These are phyloP conservation scores for Debaryomyces castellii DNA, from an alignment of 805 yeast genomes.

Conservation along the genomic window DNA sequence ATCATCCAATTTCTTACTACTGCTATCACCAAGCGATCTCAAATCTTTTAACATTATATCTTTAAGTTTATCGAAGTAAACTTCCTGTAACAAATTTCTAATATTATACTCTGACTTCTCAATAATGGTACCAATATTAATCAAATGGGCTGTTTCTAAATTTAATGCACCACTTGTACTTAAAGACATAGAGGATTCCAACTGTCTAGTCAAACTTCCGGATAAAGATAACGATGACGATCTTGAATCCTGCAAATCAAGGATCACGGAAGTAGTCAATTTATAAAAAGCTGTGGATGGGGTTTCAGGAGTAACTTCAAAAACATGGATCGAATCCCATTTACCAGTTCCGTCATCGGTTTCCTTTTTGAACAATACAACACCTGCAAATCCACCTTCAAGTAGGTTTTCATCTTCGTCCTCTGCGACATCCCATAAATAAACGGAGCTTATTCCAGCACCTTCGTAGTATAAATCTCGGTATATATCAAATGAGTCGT, in stretches of 20 bases:
- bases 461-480: constrained; percentile 95
- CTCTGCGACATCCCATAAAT: constrained; percentile 84
- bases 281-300: constrained; percentile 51
- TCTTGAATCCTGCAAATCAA: constrained; percentile 50
- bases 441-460: constrained; percentile 77
- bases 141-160: constrained; percentile 67
- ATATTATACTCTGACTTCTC: constrained; percentile 88
- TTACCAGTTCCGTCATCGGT: constrained; percentile 50
- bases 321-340: constrained; percentile 95
- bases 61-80: constrained; percentile 90
- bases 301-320: constrained; percentile 60
- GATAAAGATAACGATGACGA: constrained; percentile 48
- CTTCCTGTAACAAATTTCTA: constrained; percentile 86
- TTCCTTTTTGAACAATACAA: constrained; percentile 76
- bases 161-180: constrained; percentile 29
- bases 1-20: constrained; percentile 29
- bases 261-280: constrained; percentile 83
- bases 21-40: constrained; percentile 36
- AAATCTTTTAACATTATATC: constrained; percentile 64
- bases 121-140: constrained; percentile 79
- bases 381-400: constrained; percentile 80
- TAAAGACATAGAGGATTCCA: constrained; percentile 52
- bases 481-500: constrained; percentile 89
- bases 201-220: constrained; percentile 86
- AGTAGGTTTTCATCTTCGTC: constrained; percentile 39